Base-by-base conservation (phyloP, 768 basidiomycete genomes). In the Rhodotorula toruloides region DNA sequence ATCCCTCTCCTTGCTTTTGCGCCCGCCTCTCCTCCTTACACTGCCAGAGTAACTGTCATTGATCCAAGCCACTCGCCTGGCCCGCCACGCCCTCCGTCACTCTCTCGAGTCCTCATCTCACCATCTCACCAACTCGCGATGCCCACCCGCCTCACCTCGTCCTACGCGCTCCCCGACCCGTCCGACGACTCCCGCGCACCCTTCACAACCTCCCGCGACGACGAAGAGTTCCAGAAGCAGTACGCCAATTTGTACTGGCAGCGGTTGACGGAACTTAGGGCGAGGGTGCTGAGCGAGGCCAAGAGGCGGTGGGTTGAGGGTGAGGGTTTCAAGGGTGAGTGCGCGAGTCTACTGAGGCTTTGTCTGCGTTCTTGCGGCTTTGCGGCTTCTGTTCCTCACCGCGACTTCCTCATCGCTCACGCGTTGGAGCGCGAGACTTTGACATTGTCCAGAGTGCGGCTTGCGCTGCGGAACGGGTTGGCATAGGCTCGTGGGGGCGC, bases 211-310 rank as follows among this genome's bases (percentile, higher is more conserved):
- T 2, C 14, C 5, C 44, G 50, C n/a, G 29, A 40, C 27, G 80
- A 82, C 73, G 80, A 79, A 66, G 83, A 83, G 17, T 87, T 86
- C 78, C 83, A 78, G 71, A 82, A 86, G 72, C 86, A 88, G 73
- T 88, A 86, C 76, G 83, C 87, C 2, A 87, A 86, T 73, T 83
- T 88, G 43, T 88, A 88, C 78, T 88, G 85, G 72, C 79, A 83
- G 5, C 76, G 87, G 40, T 79, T 88, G 29, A 79, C 81, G 31
- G 76, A 81, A 68, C 77, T 87, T 14, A 78, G 82, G 50, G 73
- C 75, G 36, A 78, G 80, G 12, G 83, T 87, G 17, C 79, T 81
- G 47, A 76, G 80, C 50, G 78, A 79, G 22, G 87, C 87, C 7
- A 72, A 69, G 46, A 77, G 77, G 57, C 77, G 78, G 67, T 88